Conservation (phyloP, 1,284 basidiomycete genomes). For the Leccinum holopus region DNA sequence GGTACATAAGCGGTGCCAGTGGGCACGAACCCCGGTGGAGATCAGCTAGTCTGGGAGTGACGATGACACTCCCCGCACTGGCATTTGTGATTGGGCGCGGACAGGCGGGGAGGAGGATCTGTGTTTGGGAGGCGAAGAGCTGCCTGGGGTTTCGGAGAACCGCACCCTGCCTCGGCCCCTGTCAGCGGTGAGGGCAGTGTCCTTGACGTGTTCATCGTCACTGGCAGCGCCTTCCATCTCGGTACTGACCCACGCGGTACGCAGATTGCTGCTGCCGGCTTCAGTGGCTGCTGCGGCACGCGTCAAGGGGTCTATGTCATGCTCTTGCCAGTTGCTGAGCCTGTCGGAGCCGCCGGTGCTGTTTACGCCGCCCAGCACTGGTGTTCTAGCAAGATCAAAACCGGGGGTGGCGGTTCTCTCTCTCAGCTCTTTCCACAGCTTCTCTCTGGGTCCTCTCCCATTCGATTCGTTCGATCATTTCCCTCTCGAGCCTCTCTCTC, state of each 20-base stretch:
- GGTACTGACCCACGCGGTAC: conserved; percentile 31
- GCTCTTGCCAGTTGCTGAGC: conserved; percentile 27
- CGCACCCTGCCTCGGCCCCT: conserved; percentile 15
- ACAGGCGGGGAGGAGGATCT: conserved; percentile 15
- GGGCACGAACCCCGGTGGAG: conserved; percentile 29
- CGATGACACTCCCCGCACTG: conserved; percentile 2
- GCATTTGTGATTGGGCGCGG: background rate
- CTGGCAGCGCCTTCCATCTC: conserved; percentile 27
- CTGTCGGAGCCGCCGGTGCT: conserved; percentile 17
- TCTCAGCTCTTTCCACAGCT: too few relatives aligned
- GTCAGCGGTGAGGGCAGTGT: conserved; percentile 13
- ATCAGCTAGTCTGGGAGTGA: conserved; percentile 16
- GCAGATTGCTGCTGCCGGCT: conserved; percentile 7
- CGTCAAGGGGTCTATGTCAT: conserved; percentile 21
- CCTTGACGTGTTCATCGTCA: conserved; percentile 23
- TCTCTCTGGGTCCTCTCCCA: too few relatives aligned
- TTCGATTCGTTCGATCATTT: too few relatives aligned
- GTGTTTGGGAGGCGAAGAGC: conserved; percentile 19
- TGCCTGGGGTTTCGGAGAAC: conserved; percentile 13
- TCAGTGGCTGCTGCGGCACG: background rate
- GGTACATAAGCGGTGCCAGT: conserved; percentile 14
- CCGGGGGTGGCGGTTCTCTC: conserved; percentile 67
- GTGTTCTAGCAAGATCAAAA: conserved; percentile 24
- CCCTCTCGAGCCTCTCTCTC: too few relatives aligned
- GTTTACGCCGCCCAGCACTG: conserved; percentile 7